phyloP scores from a whole-genome alignment of 495 filamentous ascomycete species.

The Alectoria sarmentosa region DNA sequence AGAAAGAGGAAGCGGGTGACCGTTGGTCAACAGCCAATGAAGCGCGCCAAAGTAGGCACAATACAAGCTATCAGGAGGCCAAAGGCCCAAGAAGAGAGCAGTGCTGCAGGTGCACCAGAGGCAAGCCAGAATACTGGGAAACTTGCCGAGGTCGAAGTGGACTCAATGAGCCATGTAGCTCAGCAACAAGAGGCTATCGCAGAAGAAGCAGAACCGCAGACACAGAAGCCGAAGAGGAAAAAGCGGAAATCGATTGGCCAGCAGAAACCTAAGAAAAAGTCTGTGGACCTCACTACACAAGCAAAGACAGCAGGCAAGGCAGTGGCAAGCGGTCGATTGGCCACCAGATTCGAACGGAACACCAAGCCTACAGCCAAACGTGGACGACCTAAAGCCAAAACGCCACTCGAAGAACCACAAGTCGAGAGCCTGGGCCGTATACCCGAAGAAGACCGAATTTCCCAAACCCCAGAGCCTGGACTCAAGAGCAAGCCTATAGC shows the following conservation, averaged over 20 bases:
- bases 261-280: slow-evolving; percentile 13
- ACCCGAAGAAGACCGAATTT: slow-evolving; percentile 2
- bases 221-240: slow-evolving; percentile 11
- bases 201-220: neutral
- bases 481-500: neutral
- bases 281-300: slow-evolving; percentile 4
- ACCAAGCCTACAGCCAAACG: neutral
- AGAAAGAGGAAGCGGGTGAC: slow-evolving; percentile 22
- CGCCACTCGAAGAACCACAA: neutral
- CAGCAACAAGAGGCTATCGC: neutral
- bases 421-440: neutral
- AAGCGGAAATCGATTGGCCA: slow-evolving; percentile 26
- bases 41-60: neutral
- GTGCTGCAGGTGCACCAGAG: neutral
- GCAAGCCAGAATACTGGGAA: neutral
- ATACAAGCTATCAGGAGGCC: neutral
- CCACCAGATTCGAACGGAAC: neutral
- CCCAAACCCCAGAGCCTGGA: neutral
- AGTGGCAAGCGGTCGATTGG: neutral
- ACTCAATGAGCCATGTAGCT: neutral
- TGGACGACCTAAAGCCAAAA: neutral
- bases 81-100: neutral
- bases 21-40: slow-evolving; percentile 22
- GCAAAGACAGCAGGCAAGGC: neutral
- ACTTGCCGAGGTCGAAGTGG: neutral